Base-by-base conservation (phyloP, 768 basidiomycete genomes). In the Cystobasidium tubakii region DNA sequence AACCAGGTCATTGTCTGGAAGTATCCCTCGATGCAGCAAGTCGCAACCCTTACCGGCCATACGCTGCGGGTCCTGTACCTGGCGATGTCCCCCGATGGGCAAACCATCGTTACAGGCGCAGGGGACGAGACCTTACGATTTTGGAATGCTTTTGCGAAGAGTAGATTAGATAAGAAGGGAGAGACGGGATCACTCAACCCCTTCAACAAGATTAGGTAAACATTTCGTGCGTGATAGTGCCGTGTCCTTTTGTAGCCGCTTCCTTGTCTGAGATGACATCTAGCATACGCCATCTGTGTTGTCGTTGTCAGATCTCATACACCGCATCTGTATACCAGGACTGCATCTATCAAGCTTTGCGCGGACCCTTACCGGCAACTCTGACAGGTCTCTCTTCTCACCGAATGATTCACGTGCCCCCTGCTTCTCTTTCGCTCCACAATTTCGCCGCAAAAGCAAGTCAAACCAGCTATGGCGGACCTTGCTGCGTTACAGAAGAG, bases 101-200 rank as follows among this genome's bases (percentile, higher is more conserved):
- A 95, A 83, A 98, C 94, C 0, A 97, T 98, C 75, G 96, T 97
- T 31, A 98, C 94, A 0, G 95, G 95, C 19, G 95, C 95, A 0
- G 95, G 95, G 0, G 95, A 99, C 81, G 95, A 98, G 83, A 99
- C 95, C 1, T 82, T 99, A 66, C 82, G 93, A 75, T 98, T 98
- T 82, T 98, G 95, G 95, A 95, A 92, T 81, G 93, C 92, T 0
- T 97, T 99, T 79, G 90, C 90, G 29, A 79, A 79, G 66, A 73
- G 76, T 54, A 75, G 79, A 39, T 63, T 55, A 6, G 76, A 79
- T 55, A 76, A 77, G 62, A 75, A 76, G 66, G 62, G 63, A 21
- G 78, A 79, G 29, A 60, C 71, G 6, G 77, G 77, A 42, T 65
- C 60, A 29, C 65, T 79, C 21, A 79, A 73, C 62, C 75, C 78